Evolutionary conservation across 108 stramenopile species (phyloP).

Genomic region (Cafeteria roenbergensis): DNA sequence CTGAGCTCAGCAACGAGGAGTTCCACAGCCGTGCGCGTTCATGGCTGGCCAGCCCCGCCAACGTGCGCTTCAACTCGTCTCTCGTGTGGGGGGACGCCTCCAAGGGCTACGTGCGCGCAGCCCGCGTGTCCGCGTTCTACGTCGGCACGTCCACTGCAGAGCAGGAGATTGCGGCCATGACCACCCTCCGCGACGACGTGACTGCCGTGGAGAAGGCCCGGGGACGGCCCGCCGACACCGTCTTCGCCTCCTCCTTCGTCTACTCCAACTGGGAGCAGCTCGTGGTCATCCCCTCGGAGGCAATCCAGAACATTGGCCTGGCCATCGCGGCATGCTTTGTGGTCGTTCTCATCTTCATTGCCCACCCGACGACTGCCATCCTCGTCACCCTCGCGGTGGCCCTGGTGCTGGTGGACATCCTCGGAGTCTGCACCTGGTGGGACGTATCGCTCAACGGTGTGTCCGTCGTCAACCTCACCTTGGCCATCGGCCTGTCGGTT

Average conservation of each 20-base stretch:
- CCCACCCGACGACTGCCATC: conserved; percentile 21
- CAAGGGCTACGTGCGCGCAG: background rate
- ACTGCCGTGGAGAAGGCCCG: background rate
- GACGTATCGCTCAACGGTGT: conserved; percentile 27
- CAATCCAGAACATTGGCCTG: conserved; percentile 54
- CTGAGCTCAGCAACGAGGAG: background rate
- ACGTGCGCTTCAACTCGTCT: conserved; percentile 10
- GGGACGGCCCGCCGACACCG: background rate
- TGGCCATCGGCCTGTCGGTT: conserved; percentile 35
- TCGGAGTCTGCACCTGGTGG: conserved; percentile 34
- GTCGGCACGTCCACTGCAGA: background rate
- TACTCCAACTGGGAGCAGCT: conserved; percentile 33
- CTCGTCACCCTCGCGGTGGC: conserved; percentile 28
- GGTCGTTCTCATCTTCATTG: conserved; percentile 29
- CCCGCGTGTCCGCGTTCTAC: background rate
- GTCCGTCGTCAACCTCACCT: conserved; percentile 25
- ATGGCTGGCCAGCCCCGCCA: background rate
- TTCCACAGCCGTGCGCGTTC: no score
- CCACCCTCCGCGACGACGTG: conserved; percentile 1
- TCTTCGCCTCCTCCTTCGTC: conserved; percentile 26
- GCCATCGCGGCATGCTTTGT: conserved; percentile 37
- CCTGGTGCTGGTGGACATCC: conserved; percentile 26
- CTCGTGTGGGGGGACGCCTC: background rate
- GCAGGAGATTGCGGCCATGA: conserved; percentile 28
- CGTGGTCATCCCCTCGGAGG: conserved; percentile 33